Evolutionary conservation across 2,329 filamentous ascomycete species (phyloP), one percentile per base, ranked within the genome.

Genomic region (Phoma sp.): DNA sequence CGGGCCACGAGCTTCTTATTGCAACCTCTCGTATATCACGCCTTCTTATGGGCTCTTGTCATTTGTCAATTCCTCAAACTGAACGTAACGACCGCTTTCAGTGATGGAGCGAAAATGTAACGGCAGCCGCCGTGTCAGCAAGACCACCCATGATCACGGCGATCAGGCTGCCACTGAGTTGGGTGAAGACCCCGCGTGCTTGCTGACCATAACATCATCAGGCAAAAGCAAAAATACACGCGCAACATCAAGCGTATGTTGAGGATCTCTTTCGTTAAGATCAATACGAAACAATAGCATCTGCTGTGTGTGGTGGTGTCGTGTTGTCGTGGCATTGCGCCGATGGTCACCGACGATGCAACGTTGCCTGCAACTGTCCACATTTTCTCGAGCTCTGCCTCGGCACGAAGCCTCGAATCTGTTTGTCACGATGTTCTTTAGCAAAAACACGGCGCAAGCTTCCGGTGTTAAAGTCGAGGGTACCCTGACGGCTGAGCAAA

Each of bases 341-440:
- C 54, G 57, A 67, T 69, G 66, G 60, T 65, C 68, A 43, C 57
- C 57, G 50, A 54, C 66, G 64, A 70, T 70, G 68, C 67, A 70
- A 70, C 68, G 51, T 67, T 52, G 37, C 50, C 37, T 47, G 37
- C 50, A 40, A 15, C 35, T 47, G 43, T 51, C 52, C 41, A 55
- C 46, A 46, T 32, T 10, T 31, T 29, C 10, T 50, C 17, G 13
- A 13, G 24, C 9, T 37, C 37, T 21, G 47, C 43, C 52, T 50
- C 24, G 46, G 47, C 46, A 50, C 21, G 24, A 22, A 29, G 37
- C 36, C 36, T 50, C 7, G 19, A 33, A 32, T 13, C 24, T 40
- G 9, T n/a, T 32, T 21, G 44, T 40, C 46, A 33, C 45, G 25
- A 51, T 46, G 12, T 31, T 31, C 29, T 13, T 31, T 25, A 39